phyloP scores from a whole-genome alignment of 2,329 filamentous ascomycete species.

The Colletotrichum navitas region DNA sequence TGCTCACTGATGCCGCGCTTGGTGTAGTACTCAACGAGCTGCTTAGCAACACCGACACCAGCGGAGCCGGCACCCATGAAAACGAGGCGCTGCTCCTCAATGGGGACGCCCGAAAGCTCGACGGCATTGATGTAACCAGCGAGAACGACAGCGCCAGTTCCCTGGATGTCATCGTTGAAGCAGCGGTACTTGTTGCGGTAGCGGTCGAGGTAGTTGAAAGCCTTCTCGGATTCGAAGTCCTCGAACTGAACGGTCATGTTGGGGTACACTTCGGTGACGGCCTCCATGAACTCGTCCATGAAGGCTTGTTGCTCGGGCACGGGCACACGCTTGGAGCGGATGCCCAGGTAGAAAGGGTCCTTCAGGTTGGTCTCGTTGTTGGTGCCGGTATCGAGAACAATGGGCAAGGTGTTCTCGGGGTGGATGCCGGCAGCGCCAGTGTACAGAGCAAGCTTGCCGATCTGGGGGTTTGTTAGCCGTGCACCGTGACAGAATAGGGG shows the following conservation, averaged over 20 bases:
- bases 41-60: conserved; percentile 96
- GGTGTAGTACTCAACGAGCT: conserved; percentile 97
- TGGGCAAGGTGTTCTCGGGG: conserved; percentile 83
- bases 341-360: conserved; percentile 88
- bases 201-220: conserved; percentile 91
- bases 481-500: neutral
- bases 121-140: conserved; percentile 81
- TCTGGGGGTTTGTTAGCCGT: conserved; percentile 58
- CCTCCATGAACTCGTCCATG: conserved; percentile 97
- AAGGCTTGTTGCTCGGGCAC: conserved; percentile 87
- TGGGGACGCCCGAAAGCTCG: conserved; percentile 85
- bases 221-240: conserved; percentile 93
- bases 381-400: conserved; percentile 76
- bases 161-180: conserved; percentile 99
- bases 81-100: conserved; percentile 92
- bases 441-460: conserved; percentile 96
- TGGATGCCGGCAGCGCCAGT: conserved; percentile 95
- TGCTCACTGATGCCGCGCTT: conserved; percentile 90
- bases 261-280: conserved; percentile 79
- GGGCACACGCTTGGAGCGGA: conserved; percentile 84
- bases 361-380: conserved; percentile 75
- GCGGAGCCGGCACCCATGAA: conserved; percentile 97
- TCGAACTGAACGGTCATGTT: conserved; percentile 89
- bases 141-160: conserved; percentile 94
- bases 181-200: conserved; percentile 92